These are phyloP conservation scores for Pulicaria dysenterica DNA, from an alignment of 129 eudicot species.

Conservation along the genomic window DNA sequence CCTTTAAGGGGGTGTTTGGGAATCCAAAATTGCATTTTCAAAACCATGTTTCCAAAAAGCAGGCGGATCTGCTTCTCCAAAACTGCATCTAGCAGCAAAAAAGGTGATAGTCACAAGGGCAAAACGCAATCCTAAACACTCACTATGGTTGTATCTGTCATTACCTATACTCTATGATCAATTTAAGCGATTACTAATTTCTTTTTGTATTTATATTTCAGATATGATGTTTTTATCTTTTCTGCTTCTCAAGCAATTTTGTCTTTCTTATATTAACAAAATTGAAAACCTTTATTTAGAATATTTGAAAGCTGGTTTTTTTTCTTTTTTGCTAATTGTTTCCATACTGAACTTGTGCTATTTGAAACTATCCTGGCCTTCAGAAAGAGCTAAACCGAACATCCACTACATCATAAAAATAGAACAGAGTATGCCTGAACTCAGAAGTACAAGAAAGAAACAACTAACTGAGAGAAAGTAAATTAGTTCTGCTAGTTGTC, in stretches of 20 bases:
- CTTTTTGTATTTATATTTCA: background rate
- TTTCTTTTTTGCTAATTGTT: background rate
- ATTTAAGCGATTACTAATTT: constrained; percentile 5
- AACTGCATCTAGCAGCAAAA: no score
- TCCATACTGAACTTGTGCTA: background rate
- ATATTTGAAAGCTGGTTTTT: background rate
- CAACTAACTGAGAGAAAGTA: background rate
- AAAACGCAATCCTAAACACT: no score
- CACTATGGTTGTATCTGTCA: background rate
- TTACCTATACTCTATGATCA: background rate
- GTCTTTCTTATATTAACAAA: background rate
- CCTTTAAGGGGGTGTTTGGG: no score
- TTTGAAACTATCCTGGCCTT: background rate
- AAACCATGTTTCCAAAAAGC: no score
- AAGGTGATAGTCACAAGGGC: no score
- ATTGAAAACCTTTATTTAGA: background rate
- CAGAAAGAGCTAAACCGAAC: background rate
- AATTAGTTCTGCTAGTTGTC: background rate
- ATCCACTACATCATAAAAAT: background rate
- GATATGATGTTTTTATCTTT: background rate
- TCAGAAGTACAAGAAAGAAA: constrained; percentile 2
- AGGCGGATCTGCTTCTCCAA: no score
- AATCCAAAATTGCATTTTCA: no score
- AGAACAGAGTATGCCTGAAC: background rate
- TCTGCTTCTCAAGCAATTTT: background rate